Evolutionary conservation across 1,284 basidiomycete genomes (phyloP).

Genomic region (Ceratobasidium sp.): DNA sequence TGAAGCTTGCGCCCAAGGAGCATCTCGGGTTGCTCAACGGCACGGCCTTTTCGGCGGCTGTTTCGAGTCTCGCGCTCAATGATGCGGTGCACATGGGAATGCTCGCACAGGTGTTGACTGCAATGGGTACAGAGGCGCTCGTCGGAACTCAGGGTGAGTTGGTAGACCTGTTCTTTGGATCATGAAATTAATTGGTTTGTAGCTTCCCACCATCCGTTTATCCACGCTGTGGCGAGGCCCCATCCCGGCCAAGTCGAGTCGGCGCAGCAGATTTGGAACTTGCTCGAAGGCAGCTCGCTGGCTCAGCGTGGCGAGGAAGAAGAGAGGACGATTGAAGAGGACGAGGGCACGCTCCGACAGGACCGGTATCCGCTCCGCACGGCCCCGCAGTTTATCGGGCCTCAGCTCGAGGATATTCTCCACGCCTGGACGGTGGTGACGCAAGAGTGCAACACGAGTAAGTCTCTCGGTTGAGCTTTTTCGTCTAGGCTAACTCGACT

Average conservation of each 20-base stretch:
- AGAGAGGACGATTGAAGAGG: constrained; percentile 74
- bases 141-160: constrained; percentile 66
- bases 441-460: constrained; percentile 88
- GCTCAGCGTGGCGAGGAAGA: constrained; percentile 71
- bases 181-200: constrained; percentile 4
- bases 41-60: constrained; percentile 78
- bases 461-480: constrained; percentile 54
- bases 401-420: constrained; percentile 85
- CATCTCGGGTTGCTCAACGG: constrained; percentile 86
- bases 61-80: constrained; percentile 66
- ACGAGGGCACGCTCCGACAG: constrained; percentile 76
- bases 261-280: constrained; percentile 74
- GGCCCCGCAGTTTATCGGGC: constrained; percentile 86
- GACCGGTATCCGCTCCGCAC: constrained; percentile 85
- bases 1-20: constrained; percentile 83
- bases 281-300: constrained; percentile 79
- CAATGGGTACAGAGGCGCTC: constrained; percentile 86
- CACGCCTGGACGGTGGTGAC: constrained; percentile 72
- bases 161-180: not conserved
- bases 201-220: constrained; percentile 83
- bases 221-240: constrained; percentile 81
- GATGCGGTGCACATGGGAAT: constrained; percentile 80
- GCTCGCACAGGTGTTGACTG: constrained; percentile 81
- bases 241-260: constrained; percentile 88
- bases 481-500: constrained; percentile 6